Evolutionary conservation across 2,329 filamentous ascomycete genomes (phyloP).

Genomic region (Neocucurbitaria cava): DNA sequence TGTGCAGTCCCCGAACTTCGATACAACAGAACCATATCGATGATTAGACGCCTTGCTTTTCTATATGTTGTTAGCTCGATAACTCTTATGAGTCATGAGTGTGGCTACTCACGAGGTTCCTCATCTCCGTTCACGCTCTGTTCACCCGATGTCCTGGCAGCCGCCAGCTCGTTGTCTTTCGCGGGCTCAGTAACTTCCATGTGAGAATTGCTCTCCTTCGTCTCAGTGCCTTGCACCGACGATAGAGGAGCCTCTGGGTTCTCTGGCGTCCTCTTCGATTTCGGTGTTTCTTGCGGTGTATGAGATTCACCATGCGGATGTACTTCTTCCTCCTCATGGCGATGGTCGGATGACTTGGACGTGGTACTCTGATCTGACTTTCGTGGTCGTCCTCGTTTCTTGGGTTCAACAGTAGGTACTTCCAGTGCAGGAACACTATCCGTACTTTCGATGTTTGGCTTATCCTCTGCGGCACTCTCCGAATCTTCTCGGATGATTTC

Average conservation of each 20-base stretch:
- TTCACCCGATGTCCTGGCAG: neutral
- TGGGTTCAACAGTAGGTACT: slow-evolving; percentile 3
- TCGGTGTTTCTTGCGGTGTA: neutral
- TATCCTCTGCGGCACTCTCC: slow-evolving; percentile 17
- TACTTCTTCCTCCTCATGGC: neutral
- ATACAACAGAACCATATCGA: neutral
- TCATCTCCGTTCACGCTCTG: neutral
- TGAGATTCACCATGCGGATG: neutral
- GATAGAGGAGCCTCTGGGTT: neutral
- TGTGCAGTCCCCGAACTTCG: neutral
- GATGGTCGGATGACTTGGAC: neutral
- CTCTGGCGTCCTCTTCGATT: neutral
- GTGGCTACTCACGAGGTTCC: neutral
- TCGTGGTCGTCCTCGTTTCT: slow-evolving; percentile 21
- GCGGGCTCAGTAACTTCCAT: neutral
- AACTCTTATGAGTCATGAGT: neutral
- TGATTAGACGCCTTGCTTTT: neutral
- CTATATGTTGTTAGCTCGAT: neutral
- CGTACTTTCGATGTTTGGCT: neutral
- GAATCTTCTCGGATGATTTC: slow-evolving; percentile 25
- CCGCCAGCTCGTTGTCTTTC: neutral
- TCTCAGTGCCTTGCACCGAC: neutral
- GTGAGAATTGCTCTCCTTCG: neutral
- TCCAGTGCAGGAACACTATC: neutral
- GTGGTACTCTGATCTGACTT: slow-evolving; percentile 14